phyloP scores from a whole-genome alignment of 441 rosid species.

The Gossypium davidsonii region DNA sequence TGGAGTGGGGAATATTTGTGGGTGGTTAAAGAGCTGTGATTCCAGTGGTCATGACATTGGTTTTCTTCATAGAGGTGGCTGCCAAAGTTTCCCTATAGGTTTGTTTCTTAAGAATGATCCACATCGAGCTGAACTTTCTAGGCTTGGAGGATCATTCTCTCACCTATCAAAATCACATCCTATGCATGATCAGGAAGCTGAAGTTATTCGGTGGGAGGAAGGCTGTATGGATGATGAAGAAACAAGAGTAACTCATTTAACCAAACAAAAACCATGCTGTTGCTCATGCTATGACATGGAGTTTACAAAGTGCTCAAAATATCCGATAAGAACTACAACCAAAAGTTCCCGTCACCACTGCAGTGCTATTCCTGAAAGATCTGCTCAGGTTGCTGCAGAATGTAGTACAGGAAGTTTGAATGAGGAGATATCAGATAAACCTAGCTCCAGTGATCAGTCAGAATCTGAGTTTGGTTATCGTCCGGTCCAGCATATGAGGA shows the following conservation, averaged over 20 bases:
- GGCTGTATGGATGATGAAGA: constrained; percentile 88
- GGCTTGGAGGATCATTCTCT: constrained; percentile 91
- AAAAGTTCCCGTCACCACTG: constrained; percentile 63
- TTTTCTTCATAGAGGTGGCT: constrained; percentile 94
- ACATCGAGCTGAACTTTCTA: constrained; percentile 74
- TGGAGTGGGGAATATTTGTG: constrained; percentile 40
- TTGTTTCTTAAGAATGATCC: constrained; percentile 82
- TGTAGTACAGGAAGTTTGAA: constrained; percentile 72
- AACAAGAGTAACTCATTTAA: constrained; percentile 66
- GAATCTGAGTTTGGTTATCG: constrained; percentile 80
- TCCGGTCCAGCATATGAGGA: constrained; percentile 50
- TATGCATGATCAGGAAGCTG: constrained; percentile 55
- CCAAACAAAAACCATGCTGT: constrained; percentile 86
- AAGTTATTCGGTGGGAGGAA: constrained; percentile 90
- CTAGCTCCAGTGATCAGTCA: constrained; percentile 85
- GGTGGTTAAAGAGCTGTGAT: constrained; percentile 55
- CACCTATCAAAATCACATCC: constrained; percentile 78
- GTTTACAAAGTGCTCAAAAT: constrained; percentile 54
- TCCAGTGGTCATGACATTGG: constrained; percentile 47
- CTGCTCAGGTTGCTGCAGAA: constrained; percentile 81
- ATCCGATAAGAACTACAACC: constrained; percentile 45
- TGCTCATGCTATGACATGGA: constrained; percentile 77
- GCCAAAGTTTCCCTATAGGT: constrained; percentile 74
- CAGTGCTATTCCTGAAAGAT: constrained; percentile 66
- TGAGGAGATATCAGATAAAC: constrained; percentile 89